A percentile compares a stretch with the other conserved stretches of the same genome.
Conservation (phyloP, 805 yeast genomes). For the Candida ficus region DNA sequence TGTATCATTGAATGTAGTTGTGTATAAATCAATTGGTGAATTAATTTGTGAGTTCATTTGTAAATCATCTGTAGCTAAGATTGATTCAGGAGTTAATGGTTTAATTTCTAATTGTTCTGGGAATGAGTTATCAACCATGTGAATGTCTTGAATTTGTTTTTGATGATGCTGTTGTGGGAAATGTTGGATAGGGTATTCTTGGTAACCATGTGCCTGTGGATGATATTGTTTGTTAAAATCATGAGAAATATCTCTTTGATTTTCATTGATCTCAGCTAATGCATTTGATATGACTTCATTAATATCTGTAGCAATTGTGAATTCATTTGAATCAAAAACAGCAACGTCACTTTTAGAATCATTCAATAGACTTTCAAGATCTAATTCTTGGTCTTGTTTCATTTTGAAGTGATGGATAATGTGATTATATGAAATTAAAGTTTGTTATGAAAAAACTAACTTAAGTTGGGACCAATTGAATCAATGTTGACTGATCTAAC, state of each 20-base stretch:
- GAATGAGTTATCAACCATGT: neutral
- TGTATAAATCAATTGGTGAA: constrained; percentile 14
- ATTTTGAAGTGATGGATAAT: neutral
- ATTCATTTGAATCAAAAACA: constrained; percentile 5
- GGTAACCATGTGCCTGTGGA: neutral
- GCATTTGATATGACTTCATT: constrained; percentile 21
- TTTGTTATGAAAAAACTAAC: too few relatives aligned
- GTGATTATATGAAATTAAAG: too few relatives aligned
- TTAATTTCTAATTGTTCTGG: constrained; percentile 1
- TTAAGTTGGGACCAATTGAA: neutral
- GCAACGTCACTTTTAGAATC: constrained; percentile 6
- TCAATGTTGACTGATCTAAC: too few relatives aligned
- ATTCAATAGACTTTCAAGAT: constrained; percentile 11
- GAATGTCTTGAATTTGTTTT: neutral
- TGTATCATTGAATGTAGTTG: neutral
- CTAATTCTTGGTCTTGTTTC: constrained; percentile 9
- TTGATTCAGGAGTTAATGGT: constrained; percentile 33
- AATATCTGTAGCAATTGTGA: constrained; percentile 26
- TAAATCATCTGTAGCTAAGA: constrained; percentile 29
- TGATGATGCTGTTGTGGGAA: too few relatives aligned
- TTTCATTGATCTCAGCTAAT: constrained; percentile 12
- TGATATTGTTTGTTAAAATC: neutral
- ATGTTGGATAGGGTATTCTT: too few relatives aligned
- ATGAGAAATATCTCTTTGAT: neutral
- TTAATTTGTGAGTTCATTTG: constrained; percentile 13